Percentiles rank a stretch among this genome's conserved stretches.
These are phyloP conservation scores for Pulchroboletus neoregius DNA, from an alignment of 1,284 basidiomycete species.

Conservation along the genomic window DNA sequence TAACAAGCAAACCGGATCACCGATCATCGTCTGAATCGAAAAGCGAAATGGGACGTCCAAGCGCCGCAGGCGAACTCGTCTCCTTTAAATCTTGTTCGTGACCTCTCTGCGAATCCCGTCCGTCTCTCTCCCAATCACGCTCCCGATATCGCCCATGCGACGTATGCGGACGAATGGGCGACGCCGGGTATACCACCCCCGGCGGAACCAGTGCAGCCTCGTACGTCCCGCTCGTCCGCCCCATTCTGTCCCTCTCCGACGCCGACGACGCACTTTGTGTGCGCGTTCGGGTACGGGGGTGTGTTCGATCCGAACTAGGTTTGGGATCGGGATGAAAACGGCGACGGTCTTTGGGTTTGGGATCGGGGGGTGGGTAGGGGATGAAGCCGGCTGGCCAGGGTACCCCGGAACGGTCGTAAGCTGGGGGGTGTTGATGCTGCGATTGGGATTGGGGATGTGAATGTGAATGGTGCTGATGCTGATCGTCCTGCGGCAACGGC, in stretches of 20 bases:
- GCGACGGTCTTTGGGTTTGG: not conserved
- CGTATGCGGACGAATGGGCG: slow-evolving; percentile 29
- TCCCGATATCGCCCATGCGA: slow-evolving; percentile 16
- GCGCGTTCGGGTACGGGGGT: slow-evolving; percentile 3
- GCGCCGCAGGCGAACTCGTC: slow-evolving; percentile 29
- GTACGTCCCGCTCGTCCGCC: slow-evolving; percentile 17
- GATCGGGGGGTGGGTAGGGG: slow-evolving; percentile 1
- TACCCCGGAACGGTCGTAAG: slow-evolving; percentile 16
- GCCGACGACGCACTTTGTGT: slow-evolving; percentile 15
- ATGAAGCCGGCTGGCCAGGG: slow-evolving; percentile 21
- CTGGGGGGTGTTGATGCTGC: not conserved
- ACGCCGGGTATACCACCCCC: slow-evolving; percentile 31
- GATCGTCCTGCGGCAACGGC: slow-evolving; percentile 24
- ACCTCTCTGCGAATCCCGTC: slow-evolving; percentile 3
- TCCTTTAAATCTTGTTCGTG: slow-evolving; percentile 4
- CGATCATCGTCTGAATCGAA: slow-evolving; percentile 32
- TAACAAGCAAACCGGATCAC: no score
- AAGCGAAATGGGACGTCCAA: slow-evolving; percentile 31
- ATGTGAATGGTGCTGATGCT: slow-evolving; percentile 14
- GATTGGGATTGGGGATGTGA: slow-evolving; percentile 3
- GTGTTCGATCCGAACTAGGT: not conserved
- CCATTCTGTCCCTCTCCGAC: not conserved
- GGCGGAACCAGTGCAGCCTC: slow-evolving; percentile 33
- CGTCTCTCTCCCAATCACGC: not conserved
- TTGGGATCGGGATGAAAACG: not conserved